phyloP scores from a whole-genome alignment of 495 filamentous ascomycete species.

The Aspergillus mulundensis region DNA sequence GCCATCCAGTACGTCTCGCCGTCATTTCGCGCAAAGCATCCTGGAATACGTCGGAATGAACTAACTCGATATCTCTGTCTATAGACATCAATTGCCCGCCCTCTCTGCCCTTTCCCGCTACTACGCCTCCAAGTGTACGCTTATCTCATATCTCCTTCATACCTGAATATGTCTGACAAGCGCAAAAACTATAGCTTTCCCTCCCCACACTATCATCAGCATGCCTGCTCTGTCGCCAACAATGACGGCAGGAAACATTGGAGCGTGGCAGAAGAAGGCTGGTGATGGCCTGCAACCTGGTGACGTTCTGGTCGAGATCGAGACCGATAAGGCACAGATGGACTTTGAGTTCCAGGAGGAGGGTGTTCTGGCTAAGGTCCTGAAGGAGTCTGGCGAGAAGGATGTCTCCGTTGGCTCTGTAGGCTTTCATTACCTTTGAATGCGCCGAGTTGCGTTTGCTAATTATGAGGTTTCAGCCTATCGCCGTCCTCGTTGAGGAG shows the following conservation, averaged over 20 bases:
- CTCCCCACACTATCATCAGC: slow-evolving; percentile 88
- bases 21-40: not conserved
- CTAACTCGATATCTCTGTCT: slow-evolving; percentile 19
- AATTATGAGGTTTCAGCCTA: slow-evolving; percentile 58
- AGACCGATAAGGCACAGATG: slow-evolving; percentile 99
- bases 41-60: not conserved
- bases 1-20: slow-evolving; percentile 34
- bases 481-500: slow-evolving; percentile 91
- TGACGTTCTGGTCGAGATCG: slow-evolving; percentile 98
- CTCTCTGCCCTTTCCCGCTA: slow-evolving; percentile 62
- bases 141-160: slow-evolving; percentile 12
- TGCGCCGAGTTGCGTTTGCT: not conserved
- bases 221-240: slow-evolving; percentile 99
- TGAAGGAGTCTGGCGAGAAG: slow-evolving; percentile 92
- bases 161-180: slow-evolving; percentile 18
- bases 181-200: slow-evolving; percentile 58
- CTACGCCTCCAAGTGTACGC: slow-evolving; percentile 75
- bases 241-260: slow-evolving; percentile 96
- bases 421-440: slow-evolving; percentile 38
- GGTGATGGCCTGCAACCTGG: slow-evolving; percentile 85
- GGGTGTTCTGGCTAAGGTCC: slow-evolving; percentile 88
- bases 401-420: slow-evolving; percentile 94
- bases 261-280: slow-evolving; percentile 94
- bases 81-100: slow-evolving; percentile 47
- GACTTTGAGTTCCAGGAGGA: slow-evolving; percentile 99